Evolutionary conservation across 2,329 filamentous ascomycete genomes (phyloP).

Genomic region (Cytospora piceicola): DNA sequence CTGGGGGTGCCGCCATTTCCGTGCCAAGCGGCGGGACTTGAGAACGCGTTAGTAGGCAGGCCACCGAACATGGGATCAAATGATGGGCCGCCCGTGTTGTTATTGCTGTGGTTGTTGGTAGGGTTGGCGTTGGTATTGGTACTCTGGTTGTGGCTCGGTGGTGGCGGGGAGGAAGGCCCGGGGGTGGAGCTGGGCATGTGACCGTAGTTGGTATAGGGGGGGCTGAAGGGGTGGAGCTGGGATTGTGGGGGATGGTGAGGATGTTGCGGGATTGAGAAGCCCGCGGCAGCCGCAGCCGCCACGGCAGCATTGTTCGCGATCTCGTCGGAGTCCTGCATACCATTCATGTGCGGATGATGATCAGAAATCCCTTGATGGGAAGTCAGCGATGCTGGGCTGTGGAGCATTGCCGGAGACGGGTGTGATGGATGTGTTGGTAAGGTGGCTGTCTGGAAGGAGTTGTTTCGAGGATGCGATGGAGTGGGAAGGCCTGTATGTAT

Average conservation of each 20-base stretch:
- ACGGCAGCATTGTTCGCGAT: slow-evolving; percentile 41
- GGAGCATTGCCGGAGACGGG: slow-evolving; percentile 40
- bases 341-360: slow-evolving; percentile 40
- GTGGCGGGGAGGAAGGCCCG: slow-evolving; percentile 40
- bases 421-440: slow-evolving; percentile 30
- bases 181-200: slow-evolving; percentile 38
- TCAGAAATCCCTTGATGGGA: slow-evolving; percentile 27
- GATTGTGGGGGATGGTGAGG: slow-evolving; percentile 34
- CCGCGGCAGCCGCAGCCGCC: slow-evolving; percentile 43
- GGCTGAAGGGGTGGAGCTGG: slow-evolving; percentile 46
- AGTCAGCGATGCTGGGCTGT: slow-evolving; percentile 37
- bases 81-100: slow-evolving; percentile 40
- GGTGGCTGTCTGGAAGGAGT: slow-evolving; percentile 26
- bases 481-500: slow-evolving; percentile 38
- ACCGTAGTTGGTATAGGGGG: slow-evolving; percentile 42
- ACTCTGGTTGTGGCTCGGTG: slow-evolving; percentile 36
- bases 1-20: slow-evolving; percentile 39
- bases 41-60: slow-evolving; percentile 56
- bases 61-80: slow-evolving; percentile 66
- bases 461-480: slow-evolving; percentile 32
- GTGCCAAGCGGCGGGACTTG: slow-evolving; percentile 57
- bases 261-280: slow-evolving; percentile 41
- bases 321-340: slow-evolving; percentile 43
- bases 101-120: slow-evolving; percentile 37
- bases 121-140: slow-evolving; percentile 32